These are phyloP conservation scores for Skeletonema costatum DNA, from an alignment of 108 stramenopile species.

Conservation along the genomic window DNA sequence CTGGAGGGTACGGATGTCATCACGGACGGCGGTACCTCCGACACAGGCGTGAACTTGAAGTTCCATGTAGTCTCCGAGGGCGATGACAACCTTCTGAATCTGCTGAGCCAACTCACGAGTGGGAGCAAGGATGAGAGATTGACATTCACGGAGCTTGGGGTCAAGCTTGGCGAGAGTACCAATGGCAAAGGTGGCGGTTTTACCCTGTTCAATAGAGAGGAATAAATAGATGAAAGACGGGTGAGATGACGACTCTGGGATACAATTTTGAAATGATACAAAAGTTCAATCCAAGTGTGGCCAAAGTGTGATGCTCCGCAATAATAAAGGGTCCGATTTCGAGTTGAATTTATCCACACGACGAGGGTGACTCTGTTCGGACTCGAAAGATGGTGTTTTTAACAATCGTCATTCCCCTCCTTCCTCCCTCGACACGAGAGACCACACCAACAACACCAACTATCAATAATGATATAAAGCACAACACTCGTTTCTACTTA, in stretches of 20 bases:
- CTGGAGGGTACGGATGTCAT: constrained; percentile 98
- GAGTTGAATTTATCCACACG: constrained; percentile 86
- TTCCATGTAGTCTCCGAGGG: constrained; percentile 99
- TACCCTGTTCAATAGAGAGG: constrained; percentile 67
- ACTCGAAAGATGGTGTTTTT: constrained; percentile 98
- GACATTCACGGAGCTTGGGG: constrained; percentile 88
- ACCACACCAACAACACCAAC: neutral
- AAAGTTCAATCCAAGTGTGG: neutral
- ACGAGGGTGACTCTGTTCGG: constrained; percentile 94
- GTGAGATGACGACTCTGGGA: neutral
- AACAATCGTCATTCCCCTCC: constrained; percentile 75
- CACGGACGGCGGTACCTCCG: constrained; percentile 99
- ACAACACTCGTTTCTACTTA: constrained; percentile 40
- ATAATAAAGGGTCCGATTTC: constrained; percentile 80
- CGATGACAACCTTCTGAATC: constrained; percentile 99
- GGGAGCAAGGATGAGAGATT: constrained; percentile 97
- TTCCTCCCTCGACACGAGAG: neutral
- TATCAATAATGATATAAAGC: neutral
- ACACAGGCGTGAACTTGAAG: constrained; percentile 98
- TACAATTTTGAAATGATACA: neutral
- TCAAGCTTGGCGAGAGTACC: constrained; percentile 97
- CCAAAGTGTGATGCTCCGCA: neutral
- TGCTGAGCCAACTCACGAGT: constrained; percentile 99
- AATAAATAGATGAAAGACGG: neutral
- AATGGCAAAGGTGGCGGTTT: constrained; percentile 99